phyloP scores from a whole-genome alignment of 2,329 filamentous ascomycete species.

The Epichloe bromicola region DNA sequence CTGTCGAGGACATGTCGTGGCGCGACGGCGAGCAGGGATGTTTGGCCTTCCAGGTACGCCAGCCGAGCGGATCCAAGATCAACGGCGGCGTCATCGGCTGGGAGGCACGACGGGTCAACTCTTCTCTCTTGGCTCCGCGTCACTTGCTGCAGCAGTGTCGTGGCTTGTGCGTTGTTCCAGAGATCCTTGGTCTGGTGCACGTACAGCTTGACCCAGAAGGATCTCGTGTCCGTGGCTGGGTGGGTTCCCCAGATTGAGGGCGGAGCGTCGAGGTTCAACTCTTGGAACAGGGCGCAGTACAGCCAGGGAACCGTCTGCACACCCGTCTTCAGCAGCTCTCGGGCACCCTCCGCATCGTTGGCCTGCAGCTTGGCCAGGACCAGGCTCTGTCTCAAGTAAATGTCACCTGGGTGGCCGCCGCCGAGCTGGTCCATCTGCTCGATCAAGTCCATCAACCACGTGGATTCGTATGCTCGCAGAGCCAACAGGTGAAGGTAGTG shows the following conservation, averaged over 20 bases:
- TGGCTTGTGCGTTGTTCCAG: constrained; percentile 70
- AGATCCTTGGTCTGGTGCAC: constrained; percentile 64
- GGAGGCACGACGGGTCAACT: constrained; percentile 25
- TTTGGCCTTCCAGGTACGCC: constrained; percentile 64
- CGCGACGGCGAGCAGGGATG: constrained; percentile 54
- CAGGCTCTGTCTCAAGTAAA: constrained; percentile 64
- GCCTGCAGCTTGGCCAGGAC: constrained; percentile 64
- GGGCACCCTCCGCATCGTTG: constrained; percentile 51
- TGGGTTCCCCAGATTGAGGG: constrained; percentile 71
- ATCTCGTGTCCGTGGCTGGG: constrained; percentile 45
- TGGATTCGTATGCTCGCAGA: constrained; percentile 63
- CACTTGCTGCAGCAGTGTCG: constrained; percentile 54
- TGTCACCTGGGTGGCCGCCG: constrained; percentile 27
- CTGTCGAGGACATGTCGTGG: constrained; percentile 51
- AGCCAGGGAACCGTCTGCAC: constrained; percentile 74
- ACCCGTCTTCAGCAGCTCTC: constrained; percentile 49
- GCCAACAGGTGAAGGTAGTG: constrained; percentile 75
- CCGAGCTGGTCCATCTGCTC: constrained; percentile 26
- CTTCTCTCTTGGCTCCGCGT: constrained; percentile 42
- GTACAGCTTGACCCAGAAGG: constrained; percentile 65
- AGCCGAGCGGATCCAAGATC: constrained; percentile 53
- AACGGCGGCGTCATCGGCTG: constrained; percentile 25
- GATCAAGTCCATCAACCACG: constrained; percentile 62
- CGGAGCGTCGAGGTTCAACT: constrained; percentile 66
- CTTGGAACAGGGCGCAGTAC: constrained; percentile 66